phyloP scores from a whole-genome alignment of 805 yeast species.

The Sugiyamaella floridensis region DNA sequence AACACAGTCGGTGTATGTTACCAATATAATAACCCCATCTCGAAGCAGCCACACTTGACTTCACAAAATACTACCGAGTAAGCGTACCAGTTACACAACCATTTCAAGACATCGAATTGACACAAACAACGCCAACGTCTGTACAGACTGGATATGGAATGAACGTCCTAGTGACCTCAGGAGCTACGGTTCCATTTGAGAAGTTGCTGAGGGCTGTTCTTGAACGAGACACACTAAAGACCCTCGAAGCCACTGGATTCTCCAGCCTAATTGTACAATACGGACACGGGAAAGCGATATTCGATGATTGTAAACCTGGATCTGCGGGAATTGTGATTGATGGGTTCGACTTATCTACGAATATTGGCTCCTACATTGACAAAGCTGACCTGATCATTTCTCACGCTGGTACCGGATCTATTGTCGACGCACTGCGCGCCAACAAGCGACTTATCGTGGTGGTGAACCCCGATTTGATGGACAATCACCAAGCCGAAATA shows the following conservation, averaged over 20 bases:
- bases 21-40: too few relatives aligned
- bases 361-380: constrained; percentile 38
- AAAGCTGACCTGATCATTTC: constrained; percentile 60
- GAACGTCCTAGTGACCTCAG: constrained; percentile 60
- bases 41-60: too few relatives aligned
- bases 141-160: background rate
- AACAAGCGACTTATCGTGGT: constrained; percentile 59
- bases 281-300: constrained; percentile 39
- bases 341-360: constrained; percentile 44
- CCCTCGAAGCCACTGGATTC: constrained; percentile 36
- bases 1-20: too few relatives aligned
- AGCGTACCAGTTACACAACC: too few relatives aligned
- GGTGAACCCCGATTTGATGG: constrained; percentile 66
- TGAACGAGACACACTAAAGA: constrained; percentile 29
- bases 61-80: too few relatives aligned
- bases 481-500: constrained; percentile 77
- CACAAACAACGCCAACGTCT: too few relatives aligned
- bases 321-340: constrained; percentile 22
- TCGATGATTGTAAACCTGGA: constrained; percentile 12
- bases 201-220: constrained; percentile 45
- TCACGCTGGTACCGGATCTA: constrained; percentile 91
- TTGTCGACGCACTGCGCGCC: constrained; percentile 63
- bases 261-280: constrained; percentile 48
- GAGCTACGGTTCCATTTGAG: constrained; percentile 83
- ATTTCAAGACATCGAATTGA: too few relatives aligned